Conservation (phyloP, 2,329 filamentous ascomycete species). For the Neophaeococcomyces mojaviensis region DNA sequence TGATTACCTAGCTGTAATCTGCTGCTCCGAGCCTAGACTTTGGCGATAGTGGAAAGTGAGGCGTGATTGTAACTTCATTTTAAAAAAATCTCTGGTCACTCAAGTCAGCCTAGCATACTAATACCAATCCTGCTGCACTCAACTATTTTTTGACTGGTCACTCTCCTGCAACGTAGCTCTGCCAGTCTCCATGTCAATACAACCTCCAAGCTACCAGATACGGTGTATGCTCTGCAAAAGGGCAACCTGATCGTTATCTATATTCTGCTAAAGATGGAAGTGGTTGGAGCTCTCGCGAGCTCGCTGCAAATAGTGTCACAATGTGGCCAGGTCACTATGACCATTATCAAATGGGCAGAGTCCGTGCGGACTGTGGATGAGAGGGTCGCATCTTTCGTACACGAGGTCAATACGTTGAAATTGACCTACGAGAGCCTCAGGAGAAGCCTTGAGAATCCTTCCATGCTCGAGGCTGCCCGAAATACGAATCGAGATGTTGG, state of each 20-base stretch:
- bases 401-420: constrained; percentile 16
- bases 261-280: constrained; percentile 1
- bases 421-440: constrained; percentile 18
- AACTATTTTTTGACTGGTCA: background rate
- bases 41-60: too few relatives aligned
- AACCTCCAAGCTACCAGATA: background rate
- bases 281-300: constrained; percentile 2
- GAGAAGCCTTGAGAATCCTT: constrained; percentile 16
- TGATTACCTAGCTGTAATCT: too few relatives aligned
- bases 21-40: too few relatives aligned
- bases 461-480: constrained; percentile 18
- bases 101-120: background rate
- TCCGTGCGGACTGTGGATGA: constrained; percentile 19
- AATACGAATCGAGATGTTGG: constrained; percentile 19
- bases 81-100: too few relatives aligned
- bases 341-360: constrained; percentile 19
- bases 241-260: background rate
- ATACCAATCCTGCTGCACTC: background rate
- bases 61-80: too few relatives aligned
- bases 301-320: constrained; percentile 17
- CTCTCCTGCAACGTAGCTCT: background rate
- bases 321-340: constrained; percentile 17
- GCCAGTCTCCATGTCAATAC: background rate
- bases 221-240: background rate
- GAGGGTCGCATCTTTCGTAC: constrained; percentile 16